Conservation (phyloP, 352 stramenopile species). For the Phytophthora pinifolia region DNA sequence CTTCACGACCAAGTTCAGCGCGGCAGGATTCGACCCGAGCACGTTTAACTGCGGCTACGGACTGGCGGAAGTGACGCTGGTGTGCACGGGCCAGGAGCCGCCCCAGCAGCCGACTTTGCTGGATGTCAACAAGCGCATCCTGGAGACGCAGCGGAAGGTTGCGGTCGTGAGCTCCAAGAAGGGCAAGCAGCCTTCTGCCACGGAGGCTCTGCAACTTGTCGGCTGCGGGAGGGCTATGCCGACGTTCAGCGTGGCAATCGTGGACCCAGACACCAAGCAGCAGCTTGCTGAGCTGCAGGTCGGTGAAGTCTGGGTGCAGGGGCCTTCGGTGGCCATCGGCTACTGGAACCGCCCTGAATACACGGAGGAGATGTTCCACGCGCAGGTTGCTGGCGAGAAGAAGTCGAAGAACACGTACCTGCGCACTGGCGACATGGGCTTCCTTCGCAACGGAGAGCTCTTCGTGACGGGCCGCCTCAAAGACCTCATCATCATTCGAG, state of each 20-base stretch:
- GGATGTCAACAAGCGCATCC: slow-evolving; percentile 54
- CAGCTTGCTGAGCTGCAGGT: slow-evolving; percentile 51
- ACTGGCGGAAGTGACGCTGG: slow-evolving; percentile 80
- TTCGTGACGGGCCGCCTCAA: slow-evolving; percentile 81
- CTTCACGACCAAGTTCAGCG: slow-evolving; percentile 69
- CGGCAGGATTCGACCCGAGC: slow-evolving; percentile 56
- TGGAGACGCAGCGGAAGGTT: slow-evolving; percentile 60
- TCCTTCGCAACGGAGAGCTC: slow-evolving; percentile 61
- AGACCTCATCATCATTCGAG: slow-evolving; percentile 86
- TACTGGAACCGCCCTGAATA: slow-evolving; percentile 78
- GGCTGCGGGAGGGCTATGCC: slow-evolving; percentile 83
- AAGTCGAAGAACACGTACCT: slow-evolving; percentile 41
- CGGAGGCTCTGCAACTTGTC: slow-evolving; percentile 60
- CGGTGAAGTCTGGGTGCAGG: slow-evolving; percentile 94
- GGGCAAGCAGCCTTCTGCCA: slow-evolving; percentile 20
- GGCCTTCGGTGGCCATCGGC: slow-evolving; percentile 65
- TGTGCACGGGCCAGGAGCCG: slow-evolving; percentile 72
- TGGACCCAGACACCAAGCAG: slow-evolving; percentile 63
- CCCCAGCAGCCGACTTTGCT: slow-evolving; percentile 64
- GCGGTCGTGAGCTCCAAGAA: slow-evolving; percentile 33
- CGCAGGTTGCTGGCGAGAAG: slow-evolving; percentile 47
- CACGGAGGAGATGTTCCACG: slow-evolving; percentile 71
- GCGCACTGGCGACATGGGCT: slow-evolving; percentile 78
- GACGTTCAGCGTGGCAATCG: slow-evolving; percentile 68
- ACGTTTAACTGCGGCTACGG: slow-evolving; percentile 86